Base-by-base conservation (phyloP, 768 basidiomycete genomes). In the Mycena metata region DNA sequence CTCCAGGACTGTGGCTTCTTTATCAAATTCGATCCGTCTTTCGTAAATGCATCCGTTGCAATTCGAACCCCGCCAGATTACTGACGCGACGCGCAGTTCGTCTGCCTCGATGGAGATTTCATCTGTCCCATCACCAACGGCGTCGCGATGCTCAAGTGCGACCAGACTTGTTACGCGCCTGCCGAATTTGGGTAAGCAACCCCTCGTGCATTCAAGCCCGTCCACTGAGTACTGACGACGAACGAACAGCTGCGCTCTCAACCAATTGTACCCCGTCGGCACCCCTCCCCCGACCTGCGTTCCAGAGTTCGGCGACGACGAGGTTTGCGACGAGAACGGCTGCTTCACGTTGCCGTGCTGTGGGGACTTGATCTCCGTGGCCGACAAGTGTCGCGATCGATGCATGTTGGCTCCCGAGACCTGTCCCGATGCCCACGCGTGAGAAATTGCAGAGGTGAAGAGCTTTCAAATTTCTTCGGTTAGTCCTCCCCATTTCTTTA, bases 1-100 rank as follows among this genome's bases (percentile, higher is more conserved):
- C 60, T 66, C 23, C 58, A 60, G 42, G 54, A 51, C 30, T 70
- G 69, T 24, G 64, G 69, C 4, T 30, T 30, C 30, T 30, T 19
- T 30, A 21, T 12, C 7, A 12, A 15, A 19, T 61, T 26, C 41
- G 15, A 42, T 41, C 60, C 60, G 33, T 61, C 60, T 51, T 24
- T 50, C 47, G 47, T 36, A 50, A 49, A 36, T 50, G 21, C 21
- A 39, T 39, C 30, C 30, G 30, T 30, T 16, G 10, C 9, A 10
- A 3, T 36, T n/a, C 12, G 12, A 35, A 15, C 24, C 15, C 8
- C 21, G 1, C 30, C 30, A 30, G 30, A 30, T 33, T 26, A 8
- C 16, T 36, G 19, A 50, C 5, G 16, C 10, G n/a, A 5, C 12
- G 9, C 19, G 23, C 26, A 61, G 60, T 51, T 17, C 39, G 50